Base-by-base conservation (phyloP, 108 stramenopile genomes). In the Aurantiochytrium sp. region DNA sequence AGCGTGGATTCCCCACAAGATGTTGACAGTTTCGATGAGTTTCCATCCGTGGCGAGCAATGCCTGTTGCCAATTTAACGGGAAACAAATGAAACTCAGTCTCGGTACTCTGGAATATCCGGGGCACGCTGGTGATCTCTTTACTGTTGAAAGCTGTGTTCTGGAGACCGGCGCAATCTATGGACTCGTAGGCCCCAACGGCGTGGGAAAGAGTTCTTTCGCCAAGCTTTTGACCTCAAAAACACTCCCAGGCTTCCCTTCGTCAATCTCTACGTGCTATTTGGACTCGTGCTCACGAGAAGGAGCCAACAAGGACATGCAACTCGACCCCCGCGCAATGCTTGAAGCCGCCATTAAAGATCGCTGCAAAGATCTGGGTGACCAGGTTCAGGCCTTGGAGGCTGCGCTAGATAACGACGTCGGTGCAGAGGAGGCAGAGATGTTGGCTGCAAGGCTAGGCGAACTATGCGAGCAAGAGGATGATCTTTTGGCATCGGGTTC, bases 391-490 rank as follows among this genome's bases (percentile, higher is more conserved):
- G 58, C n/a, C 28, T 58, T 88, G 57, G 87, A 88, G 2, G 16
- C 58, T 12, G 10, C 16, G 35, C 87, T 88, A 14, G 58, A 88
- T 19, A 21, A 73, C 43, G 72, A 89, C 42, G 59, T 76, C n/a
- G 88, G 19, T 6, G 45, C 21, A 8, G 90, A 88, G 25, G 18
- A 28, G 18, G 8, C 90, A 10, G 92, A 91, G 83, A n/a, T 43
- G 12, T 87, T 92, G 5, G 53, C 91, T 14, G 88, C 90, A 25
- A 35, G 89, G 58, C 88, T 92, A 25, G 73, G 90, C 4, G 53
- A 90, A 21, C 58, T 93, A 4, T 93, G 89, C 83, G 93, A 93
- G 16, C 55, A 89, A 28, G 60, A 92, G 89, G 93, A 93, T 35
- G 55, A 57, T 5, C 57, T 92, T 18, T 44, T 60, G 49, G 25